phyloP scores from a whole-genome alignment of 1,139 yeast genomes.

The Zygoascus meyerae region DNA sequence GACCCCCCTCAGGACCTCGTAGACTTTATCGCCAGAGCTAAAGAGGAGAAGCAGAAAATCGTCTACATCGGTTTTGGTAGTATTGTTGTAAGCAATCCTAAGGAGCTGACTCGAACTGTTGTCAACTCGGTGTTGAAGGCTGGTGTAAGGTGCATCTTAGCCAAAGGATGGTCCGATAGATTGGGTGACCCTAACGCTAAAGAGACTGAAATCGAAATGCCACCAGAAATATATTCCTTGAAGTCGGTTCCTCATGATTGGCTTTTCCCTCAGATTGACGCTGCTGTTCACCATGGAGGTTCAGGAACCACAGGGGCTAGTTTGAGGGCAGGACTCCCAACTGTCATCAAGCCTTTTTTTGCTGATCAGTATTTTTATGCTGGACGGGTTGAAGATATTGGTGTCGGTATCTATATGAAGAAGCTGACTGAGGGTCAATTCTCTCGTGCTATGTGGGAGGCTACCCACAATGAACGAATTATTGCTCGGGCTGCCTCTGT shows the following conservation, averaged over 20 bases:
- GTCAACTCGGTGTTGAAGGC: slow-evolving; percentile 71
- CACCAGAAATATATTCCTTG: slow-evolving; percentile 59
- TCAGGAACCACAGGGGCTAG: slow-evolving; percentile 97
- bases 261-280: slow-evolving; percentile 84
- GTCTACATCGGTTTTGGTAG: slow-evolving; percentile 96
- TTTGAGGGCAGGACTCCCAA: slow-evolving; percentile 78
- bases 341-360: slow-evolving; percentile 87
- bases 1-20: slow-evolving; percentile 57
- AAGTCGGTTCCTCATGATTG: slow-evolving; percentile 89
- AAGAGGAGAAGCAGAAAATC: slow-evolving; percentile 53
- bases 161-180: slow-evolving; percentile 94
- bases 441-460: slow-evolving; percentile 61
- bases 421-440: slow-evolving; percentile 61
- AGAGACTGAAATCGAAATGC: slow-evolving; percentile 53
- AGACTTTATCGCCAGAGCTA: slow-evolving; percentile 60
- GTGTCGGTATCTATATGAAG: slow-evolving; percentile 72
- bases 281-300: slow-evolving; percentile 97
- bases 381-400: slow-evolving; percentile 76
- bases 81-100: slow-evolving; percentile 81
- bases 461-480: slow-evolving; percentile 60
- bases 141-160: slow-evolving; percentile 78
- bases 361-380: slow-evolving; percentile 97
- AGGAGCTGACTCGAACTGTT: slow-evolving; percentile 68
- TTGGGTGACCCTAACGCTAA: slow-evolving; percentile 36
- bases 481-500: slow-evolving; percentile 58